Conservation (phyloP, 192 early-diverging fungal genomes). For the Spinellus fusiger region DNA sequence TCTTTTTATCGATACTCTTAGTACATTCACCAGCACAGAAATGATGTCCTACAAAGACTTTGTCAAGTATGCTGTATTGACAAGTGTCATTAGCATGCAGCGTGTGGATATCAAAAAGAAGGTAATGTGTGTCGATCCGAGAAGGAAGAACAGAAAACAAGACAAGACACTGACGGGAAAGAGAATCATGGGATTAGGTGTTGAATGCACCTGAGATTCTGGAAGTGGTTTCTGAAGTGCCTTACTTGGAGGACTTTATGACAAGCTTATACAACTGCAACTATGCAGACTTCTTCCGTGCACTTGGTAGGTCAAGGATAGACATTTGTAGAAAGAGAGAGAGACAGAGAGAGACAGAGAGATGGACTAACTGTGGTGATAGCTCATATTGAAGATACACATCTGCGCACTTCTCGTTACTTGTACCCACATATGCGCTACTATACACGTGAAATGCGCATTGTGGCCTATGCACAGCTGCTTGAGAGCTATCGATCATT, state of each 20-base stretch:
- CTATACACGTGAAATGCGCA: constrained; percentile 98
- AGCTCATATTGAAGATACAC: constrained; percentile 75
- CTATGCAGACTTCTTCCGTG: constrained; percentile 89
- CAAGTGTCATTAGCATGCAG: constrained; percentile 80
- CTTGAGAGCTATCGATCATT: constrained; percentile 92
- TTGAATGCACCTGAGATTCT: constrained; percentile 94
- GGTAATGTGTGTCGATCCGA: constrained; percentile 37
- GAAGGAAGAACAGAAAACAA: not conserved
- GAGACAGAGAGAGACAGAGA: not conserved
- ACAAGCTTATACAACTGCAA: constrained; percentile 86
- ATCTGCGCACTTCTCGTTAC: constrained; percentile 70
- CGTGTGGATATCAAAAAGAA: constrained; percentile 94
- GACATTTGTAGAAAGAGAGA: not conserved
- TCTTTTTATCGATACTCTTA: constrained; percentile 90
- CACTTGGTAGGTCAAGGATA: constrained; percentile 55
- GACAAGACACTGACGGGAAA: not conserved
- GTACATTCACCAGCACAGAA: constrained; percentile 94
- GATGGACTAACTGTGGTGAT: not conserved
- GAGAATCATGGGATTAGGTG: constrained; percentile 41
- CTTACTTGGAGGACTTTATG: constrained; percentile 76
- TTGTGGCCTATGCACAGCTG: constrained; percentile 91
- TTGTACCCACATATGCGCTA: constrained; percentile 85
- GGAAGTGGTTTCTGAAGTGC: constrained; percentile 89
- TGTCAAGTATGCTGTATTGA: constrained; percentile 88
- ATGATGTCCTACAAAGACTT: constrained; percentile 97